Base-by-base conservation (phyloP, 106 monocot species). In the Apostasia shenzhenica region DNA sequence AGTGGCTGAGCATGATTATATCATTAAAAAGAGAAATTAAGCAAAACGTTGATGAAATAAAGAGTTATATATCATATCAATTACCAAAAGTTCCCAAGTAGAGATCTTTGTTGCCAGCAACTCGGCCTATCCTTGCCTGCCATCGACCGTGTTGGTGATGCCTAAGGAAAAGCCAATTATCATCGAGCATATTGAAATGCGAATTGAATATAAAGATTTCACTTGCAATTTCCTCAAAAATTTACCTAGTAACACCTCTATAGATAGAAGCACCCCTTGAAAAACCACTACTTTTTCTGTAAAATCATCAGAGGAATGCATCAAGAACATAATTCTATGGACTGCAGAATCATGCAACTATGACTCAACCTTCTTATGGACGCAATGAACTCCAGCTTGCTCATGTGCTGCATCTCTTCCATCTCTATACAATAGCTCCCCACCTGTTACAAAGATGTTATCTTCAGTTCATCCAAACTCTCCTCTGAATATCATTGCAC, bases 91-190 rank as follows among this genome's bases (percentile, higher is more conserved):
- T 95, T 9, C 95, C 95, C 39, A 95, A 80, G 76, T 95, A 95
- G 53, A 95, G 88, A 76, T 95, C 95, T 55, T 91, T 95, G 74
- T 95, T 95, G 42, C 95, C 95, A 7, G 95, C 86, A 12, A 95
- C 95, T 50, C 95, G 84, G 38, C 95, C 95, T 44, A 95, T 95
- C 54, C 95, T 80, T 45, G 95, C 91, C 73, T 95, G 95, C 95
- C 95, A 95, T 4, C 91, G 77, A 13, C 91, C 91, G 60, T 95
- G 91, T 67, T 89, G 88, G 67, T 95, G 95, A 80, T 95, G 95
- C 79, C 95, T 95, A 13, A 9, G 2, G 3, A 5, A 63, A 11
- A 44, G 64, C 76, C 70, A 77, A 57, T 2, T 78, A 70, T 37
- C 38, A 55, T 1, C 14, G 57, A 58, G 13, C n/a, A 5, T 41